Percentiles rank a stretch among this genome's conserved stretches.
Evolutionary conservation across 2,329 filamentous ascomycete species (phyloP).

Genomic region (Claviceps digitariae): DNA sequence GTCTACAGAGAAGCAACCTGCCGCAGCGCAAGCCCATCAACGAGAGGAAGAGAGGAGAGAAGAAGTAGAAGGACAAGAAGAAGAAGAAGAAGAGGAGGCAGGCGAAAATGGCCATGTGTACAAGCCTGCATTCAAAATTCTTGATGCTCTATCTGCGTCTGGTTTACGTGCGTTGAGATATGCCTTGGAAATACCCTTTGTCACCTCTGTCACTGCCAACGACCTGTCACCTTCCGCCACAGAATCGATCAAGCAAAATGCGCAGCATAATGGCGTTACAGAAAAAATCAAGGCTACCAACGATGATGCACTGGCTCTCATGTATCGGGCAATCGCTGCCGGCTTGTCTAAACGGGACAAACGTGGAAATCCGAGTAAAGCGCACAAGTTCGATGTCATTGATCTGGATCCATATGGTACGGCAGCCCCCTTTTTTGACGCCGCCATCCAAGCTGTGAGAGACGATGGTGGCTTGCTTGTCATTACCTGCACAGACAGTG

Average conservation of each 20-base stretch:
- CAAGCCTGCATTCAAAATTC: slow-evolving; percentile 55
- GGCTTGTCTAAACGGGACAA: slow-evolving; percentile 31
- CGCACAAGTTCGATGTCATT: slow-evolving; percentile 72
- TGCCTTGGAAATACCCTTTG: slow-evolving; percentile 76
- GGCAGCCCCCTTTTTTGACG: slow-evolving; percentile 82
- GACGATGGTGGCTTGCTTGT: slow-evolving; percentile 82
- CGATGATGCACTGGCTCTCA: slow-evolving; percentile 77
- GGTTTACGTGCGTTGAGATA: slow-evolving; percentile 86
- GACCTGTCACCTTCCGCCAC: slow-evolving; percentile 71
- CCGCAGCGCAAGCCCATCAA: slow-evolving; percentile 5
- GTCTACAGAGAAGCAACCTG: background rate
- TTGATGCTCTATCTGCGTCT: slow-evolving; percentile 89
- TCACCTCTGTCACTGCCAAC: slow-evolving; percentile 74
- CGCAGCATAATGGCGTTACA: slow-evolving; percentile 65
- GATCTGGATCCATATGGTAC: slow-evolving; percentile 95
- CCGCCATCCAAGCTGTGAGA: slow-evolving; percentile 70
- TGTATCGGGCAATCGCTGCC: slow-evolving; percentile 61
- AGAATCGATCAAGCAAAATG: slow-evolving; percentile 70
- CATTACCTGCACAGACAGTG: slow-evolving; percentile 92
- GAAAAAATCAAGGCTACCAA: slow-evolving; percentile 59
- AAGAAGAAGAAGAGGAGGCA: background rate
- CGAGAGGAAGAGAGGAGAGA: background rate
- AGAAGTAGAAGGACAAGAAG: background rate
- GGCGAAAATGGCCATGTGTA: slow-evolving; percentile 16
- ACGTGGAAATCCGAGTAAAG: slow-evolving; percentile 23